Percentiles rank a stretch among this genome's conserved stretches.
Conservation (phyloP, 108 stramenopile genomes). For the Pseudonitzschia multistriata region DNA sequence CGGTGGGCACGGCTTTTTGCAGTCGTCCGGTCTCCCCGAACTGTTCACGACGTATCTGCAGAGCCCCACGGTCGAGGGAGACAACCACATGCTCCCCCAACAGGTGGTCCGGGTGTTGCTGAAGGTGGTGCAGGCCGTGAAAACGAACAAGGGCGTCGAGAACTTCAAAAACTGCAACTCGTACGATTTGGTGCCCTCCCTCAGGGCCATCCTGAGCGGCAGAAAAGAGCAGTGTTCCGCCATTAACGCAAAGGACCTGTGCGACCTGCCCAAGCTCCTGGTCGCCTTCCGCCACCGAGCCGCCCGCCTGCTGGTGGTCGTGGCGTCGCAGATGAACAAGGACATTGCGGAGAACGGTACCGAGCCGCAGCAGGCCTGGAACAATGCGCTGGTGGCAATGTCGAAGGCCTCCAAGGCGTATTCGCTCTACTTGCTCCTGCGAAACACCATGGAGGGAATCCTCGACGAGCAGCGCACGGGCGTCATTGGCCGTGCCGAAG, state of each 20-base stretch:
- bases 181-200: slow-evolving; percentile 46
- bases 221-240: slow-evolving; percentile 27
- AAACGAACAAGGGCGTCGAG: slow-evolving; percentile 14
- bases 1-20: slow-evolving; percentile 93
- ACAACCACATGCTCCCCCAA: slow-evolving; percentile 92
- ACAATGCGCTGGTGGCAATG: slow-evolving; percentile 74
- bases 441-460: slow-evolving; percentile 68
- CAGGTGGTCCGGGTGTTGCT: slow-evolving; percentile 85
- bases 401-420: slow-evolving; percentile 75
- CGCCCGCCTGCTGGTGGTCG: slow-evolving; percentile 64
- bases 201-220: slow-evolving; percentile 32
- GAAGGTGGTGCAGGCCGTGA: slow-evolving; percentile 70
- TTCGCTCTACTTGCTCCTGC: slow-evolving; percentile 68
- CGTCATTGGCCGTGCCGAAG: slow-evolving; percentile 22
- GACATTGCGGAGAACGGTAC: slow-evolving; percentile 35
- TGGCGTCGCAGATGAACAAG: slow-evolving; percentile 58
- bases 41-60: slow-evolving; percentile 88
- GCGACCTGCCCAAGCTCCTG: slow-evolving; percentile 44
- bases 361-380: slow-evolving; percentile 75
- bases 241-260: slow-evolving; percentile 32
- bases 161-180: slow-evolving; percentile 46
- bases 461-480: slow-evolving; percentile 40
- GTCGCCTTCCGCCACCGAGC: slow-evolving; percentile 71
- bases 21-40: slow-evolving; percentile 90
- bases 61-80: slow-evolving; percentile 91